phyloP scores from a whole-genome alignment of 2,329 filamentous ascomycete species.

The Botryosphaeria dothidea region DNA sequence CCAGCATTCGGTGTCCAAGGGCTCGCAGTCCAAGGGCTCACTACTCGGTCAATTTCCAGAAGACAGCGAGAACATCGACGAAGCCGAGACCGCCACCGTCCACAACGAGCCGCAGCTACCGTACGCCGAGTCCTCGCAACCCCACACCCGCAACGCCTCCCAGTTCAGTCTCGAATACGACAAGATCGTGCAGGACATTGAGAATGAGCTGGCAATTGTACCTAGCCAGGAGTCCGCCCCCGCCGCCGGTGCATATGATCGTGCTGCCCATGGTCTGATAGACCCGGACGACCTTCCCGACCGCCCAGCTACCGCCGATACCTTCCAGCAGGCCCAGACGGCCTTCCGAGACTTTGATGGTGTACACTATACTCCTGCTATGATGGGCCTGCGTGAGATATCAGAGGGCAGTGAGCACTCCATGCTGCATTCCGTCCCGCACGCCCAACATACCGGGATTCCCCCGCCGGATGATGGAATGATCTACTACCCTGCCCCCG shows the following conservation, averaged over 20 bases:
- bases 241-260: neutral
- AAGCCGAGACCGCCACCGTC: conserved; percentile 17
- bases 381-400: conserved; percentile 11
- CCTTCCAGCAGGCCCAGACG: conserved; percentile 64
- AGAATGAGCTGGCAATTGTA: conserved; percentile 25
- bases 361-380: conserved; percentile 65
- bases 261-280: conserved; percentile 8
- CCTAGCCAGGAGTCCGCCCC: conserved; percentile 18
- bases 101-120: conserved; percentile 6
- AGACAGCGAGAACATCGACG: conserved; percentile 30
- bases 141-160: conserved; percentile 13
- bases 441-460: conserved; percentile 26
- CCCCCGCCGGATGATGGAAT: conserved; percentile 73
- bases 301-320: conserved; percentile 57
- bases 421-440: conserved; percentile 48
- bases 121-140: neutral
- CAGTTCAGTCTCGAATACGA: conserved; percentile 38
- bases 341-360: conserved; percentile 83
- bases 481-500: conserved; percentile 93
- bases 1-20: conserved; percentile 38
- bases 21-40: conserved; percentile 33
- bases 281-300: conserved; percentile 33
- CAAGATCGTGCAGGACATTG: conserved; percentile 36
- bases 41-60: conserved; percentile 45
- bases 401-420: conserved; percentile 32